A percentile compares a stretch with the other conserved stretches of the same genome.
Evolutionary conservation across 768 basidiomycete species (phyloP).

Genomic region (Cystobasidium ongulense): DNA sequence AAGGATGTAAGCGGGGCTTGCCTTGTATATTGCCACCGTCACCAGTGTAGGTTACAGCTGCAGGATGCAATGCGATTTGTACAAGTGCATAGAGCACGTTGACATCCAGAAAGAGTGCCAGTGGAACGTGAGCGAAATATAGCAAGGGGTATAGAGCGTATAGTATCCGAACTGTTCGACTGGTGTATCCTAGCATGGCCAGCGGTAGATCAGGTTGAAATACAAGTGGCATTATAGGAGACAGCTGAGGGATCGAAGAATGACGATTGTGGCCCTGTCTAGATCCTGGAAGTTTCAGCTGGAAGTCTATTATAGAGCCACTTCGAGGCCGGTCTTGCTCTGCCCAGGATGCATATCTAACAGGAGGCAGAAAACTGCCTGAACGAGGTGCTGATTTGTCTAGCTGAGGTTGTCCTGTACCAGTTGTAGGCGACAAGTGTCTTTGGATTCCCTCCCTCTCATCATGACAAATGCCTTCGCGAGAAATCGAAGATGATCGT

Average conservation of each 20-base stretch:
- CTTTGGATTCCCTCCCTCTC: no score
- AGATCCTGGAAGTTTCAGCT: not conserved
- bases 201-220: constrained; percentile 12
- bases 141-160: constrained; percentile 40
- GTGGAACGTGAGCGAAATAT: constrained; percentile 25
- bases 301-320: not conserved
- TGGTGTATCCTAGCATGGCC: constrained; percentile 29
- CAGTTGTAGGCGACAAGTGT: no score
- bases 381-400: no score
- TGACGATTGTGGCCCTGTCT: not conserved
- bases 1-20: not conserved
- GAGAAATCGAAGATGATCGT: not conserved
- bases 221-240: constrained; percentile 1
- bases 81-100: constrained; percentile 20
- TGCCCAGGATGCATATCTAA: no score
- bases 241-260: not conserved
- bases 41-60: not conserved
- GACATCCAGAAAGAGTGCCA: constrained; percentile 8
- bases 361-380: no score
- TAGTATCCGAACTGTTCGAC: constrained; percentile 20
- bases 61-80: constrained; percentile 13
- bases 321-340: not conserved
- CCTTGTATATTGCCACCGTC: not conserved
- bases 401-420: no score
- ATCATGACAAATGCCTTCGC: not conserved